These are phyloP conservation scores for Beta corolliflora DNA, from an alignment of 179 eudicot genomes.

Conservation along the genomic window DNA sequence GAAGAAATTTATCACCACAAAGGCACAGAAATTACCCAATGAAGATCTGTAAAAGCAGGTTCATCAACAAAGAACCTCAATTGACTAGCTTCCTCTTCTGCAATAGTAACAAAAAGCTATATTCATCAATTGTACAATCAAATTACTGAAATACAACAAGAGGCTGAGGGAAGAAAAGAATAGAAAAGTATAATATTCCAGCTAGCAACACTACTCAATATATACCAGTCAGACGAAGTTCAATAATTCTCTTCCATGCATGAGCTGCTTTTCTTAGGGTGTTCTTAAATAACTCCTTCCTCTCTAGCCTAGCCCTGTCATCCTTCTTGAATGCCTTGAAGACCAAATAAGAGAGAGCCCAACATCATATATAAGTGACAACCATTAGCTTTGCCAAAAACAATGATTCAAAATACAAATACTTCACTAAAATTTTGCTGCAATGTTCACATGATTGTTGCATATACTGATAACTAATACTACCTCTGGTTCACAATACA, in stretches of 20 bases:
- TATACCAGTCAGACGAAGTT: slow-evolving; percentile 78
- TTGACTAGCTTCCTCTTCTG: slow-evolving; percentile 83
- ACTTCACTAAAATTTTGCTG: not conserved
- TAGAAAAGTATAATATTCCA: not conserved
- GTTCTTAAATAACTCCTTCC: slow-evolving; percentile 78
- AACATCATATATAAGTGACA: not conserved
- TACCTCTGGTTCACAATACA: too few relatives aligned
- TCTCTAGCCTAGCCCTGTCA: slow-evolving; percentile 56
- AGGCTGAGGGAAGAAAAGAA: not conserved
- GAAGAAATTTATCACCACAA: not conserved
- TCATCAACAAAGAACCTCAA: slow-evolving; percentile 80
- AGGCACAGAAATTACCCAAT: slow-evolving; percentile 64
- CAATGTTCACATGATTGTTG: not conserved
- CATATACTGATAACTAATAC: not conserved
- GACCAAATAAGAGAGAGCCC: slow-evolving; percentile 10
- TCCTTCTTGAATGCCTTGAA: slow-evolving; percentile 81
- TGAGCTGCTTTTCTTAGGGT: slow-evolving; percentile 82
- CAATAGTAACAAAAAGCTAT: slow-evolving; percentile 14
- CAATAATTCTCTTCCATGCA: slow-evolving; percentile 81
- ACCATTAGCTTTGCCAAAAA: not conserved
- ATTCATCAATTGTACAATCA: not conserved
- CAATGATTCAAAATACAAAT: not conserved
- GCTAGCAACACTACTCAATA: not conserved
- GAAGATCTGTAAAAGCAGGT: slow-evolving; percentile 92
- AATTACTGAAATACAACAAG: not conserved